Evolutionary conservation across 2,329 filamentous ascomycete genomes (phyloP), one percentile per base, ranked within the genome.

Genomic region (Trichoderma oligosporum): DNA sequence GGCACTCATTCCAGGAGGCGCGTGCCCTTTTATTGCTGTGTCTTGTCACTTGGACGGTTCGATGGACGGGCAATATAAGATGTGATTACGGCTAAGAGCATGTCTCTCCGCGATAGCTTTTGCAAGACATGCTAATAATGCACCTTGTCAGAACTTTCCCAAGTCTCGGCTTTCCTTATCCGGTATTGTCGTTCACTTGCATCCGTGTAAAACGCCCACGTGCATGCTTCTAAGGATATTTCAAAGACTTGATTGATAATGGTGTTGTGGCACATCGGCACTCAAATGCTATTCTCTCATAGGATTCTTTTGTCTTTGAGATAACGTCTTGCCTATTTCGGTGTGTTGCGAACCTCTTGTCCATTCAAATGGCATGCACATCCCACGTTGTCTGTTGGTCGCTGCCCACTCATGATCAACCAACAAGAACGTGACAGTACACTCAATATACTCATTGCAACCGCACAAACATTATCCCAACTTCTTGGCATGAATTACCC

Each of bases 301-400:
- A 44, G 53, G 42, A 42, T 42, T 31, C 16, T 7, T 20, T 33
- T 5, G 22, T 27, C 51, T 20, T 44, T 18, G 6, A n/a, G 11
- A 24, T 46, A 44, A 31, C 51, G 51, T 38, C 41, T 29, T 46
- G 48, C 51, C 39, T 46, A 38, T 55, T 38, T 18, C 31, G 18
- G 41, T 39, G 18, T 16, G 7, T 44, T 22, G 31, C 41, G 31
- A 14, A 31, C 9, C 42, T 24, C 27, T 59, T 27, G 49, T 27
- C 57, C 57, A 59, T 56, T 59, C 57, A 59, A 16, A 56, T 44
- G 42, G 20, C 51, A 56, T 48, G 33, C 51, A 41, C 35, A 24
- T 59, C 57, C 42, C 57, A 59, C 57, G 57, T 58, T 58, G 52
- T 49, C 44, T 44, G 48, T 56, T 25, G 31, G 51, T 22, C 57